phyloP scores from a whole-genome alignment of 2,329 filamentous ascomycete species.

The Stromatinia cepivora region DNA sequence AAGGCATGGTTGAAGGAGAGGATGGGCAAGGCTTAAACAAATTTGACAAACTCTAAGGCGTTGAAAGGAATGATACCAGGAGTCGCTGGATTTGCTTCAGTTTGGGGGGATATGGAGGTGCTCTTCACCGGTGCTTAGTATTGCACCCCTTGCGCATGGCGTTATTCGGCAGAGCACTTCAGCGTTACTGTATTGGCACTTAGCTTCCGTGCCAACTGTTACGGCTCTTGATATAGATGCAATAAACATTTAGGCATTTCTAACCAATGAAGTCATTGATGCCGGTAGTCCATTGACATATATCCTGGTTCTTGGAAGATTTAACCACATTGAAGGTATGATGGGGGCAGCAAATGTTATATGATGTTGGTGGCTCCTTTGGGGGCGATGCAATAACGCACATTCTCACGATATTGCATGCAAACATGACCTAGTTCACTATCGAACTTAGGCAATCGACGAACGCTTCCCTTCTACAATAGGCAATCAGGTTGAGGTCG shows the following conservation, averaged over 20 bases:
- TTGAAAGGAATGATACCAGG: constrained; percentile 8
- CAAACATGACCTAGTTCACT: background rate
- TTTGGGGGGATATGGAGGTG: background rate
- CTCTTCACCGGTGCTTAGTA: background rate
- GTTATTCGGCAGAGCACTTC: background rate
- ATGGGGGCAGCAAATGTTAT: constrained; percentile 9
- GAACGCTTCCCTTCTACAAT: background rate
- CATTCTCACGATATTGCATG: background rate
- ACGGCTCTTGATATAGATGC: background rate
- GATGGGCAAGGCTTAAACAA: constrained; percentile 11
- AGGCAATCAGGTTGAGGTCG: background rate
- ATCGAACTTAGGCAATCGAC: background rate
- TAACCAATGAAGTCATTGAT: constrained; percentile 11
- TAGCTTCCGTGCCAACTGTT: background rate
- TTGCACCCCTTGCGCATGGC: background rate
- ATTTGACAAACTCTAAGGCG: background rate
- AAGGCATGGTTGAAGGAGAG: constrained; percentile 47
- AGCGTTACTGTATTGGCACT: background rate
- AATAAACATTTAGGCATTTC: background rate
- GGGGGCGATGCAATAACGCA: background rate
- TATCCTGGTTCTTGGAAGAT: background rate
- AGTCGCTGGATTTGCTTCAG: constrained; percentile 12
- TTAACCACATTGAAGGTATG: background rate
- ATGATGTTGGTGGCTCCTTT: constrained; percentile 1
- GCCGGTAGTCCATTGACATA: background rate